Conservation (phyloP, 2,329 filamentous ascomycete species). For the Ophiognomonia clavigignenti-juglandacearum region DNA sequence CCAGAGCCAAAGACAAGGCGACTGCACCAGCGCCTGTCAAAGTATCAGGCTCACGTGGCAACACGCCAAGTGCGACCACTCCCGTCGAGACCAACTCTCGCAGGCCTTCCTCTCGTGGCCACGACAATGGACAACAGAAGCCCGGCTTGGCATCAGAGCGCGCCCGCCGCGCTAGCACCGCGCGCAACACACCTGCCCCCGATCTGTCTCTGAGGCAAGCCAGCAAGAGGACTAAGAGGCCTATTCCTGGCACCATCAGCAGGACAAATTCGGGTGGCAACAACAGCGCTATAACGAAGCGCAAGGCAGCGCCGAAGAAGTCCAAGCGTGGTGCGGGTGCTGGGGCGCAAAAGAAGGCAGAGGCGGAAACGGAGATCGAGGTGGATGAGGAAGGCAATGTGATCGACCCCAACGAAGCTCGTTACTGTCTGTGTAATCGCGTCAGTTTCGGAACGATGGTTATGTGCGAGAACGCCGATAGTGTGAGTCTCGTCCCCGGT, state of each 20-base stretch:
- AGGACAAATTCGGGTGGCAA: conserved; percentile 55
- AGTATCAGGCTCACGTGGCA: conserved; percentile 18
- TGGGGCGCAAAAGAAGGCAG: conserved; percentile 32
- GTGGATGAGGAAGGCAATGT: conserved; percentile 63
- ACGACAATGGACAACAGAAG: conserved; percentile 44
- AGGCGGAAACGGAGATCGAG: conserved; percentile 49
- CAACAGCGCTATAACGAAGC: conserved; percentile 62
- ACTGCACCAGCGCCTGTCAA: conserved; percentile 8
- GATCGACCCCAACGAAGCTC: conserved; percentile 70
- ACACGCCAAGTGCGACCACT: conserved; percentile 23
- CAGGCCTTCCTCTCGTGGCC: conserved; percentile 48
- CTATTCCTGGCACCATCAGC: conserved; percentile 68
- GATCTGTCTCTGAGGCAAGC: conserved; percentile 35
- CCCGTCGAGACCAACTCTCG: conserved; percentile 29
- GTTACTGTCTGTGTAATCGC: conserved; percentile 74
- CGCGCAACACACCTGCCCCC: conserved; percentile 52
- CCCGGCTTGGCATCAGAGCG: conserved; percentile 46
- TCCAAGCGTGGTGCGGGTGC: conserved; percentile 40
- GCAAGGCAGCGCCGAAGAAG: conserved; percentile 65
- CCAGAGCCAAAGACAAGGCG: conserved; percentile 16
- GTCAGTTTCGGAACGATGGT: conserved; percentile 84
- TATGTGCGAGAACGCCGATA: conserved; percentile 66
- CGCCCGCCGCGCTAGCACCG: conserved; percentile 51
- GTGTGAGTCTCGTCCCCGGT: conserved; percentile 54
- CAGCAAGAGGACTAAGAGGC: conserved; percentile 61